Conservation (phyloP, 768 basidiomycete species). For the Rossbeevera mucosa region DNA sequence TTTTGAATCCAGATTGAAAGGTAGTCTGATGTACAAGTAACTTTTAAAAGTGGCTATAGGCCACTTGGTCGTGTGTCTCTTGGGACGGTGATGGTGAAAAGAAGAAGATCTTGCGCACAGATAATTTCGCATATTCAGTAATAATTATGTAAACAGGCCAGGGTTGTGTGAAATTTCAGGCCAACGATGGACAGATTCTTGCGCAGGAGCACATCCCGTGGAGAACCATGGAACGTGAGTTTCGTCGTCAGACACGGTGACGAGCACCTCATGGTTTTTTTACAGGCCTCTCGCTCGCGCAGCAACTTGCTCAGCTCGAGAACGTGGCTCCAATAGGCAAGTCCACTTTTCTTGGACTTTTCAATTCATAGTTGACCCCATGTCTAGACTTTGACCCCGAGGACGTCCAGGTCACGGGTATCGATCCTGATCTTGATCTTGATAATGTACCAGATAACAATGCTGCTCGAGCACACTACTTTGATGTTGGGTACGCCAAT, state of each 20-base stretch:
- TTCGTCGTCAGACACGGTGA: background rate
- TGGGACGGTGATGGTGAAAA: constrained; percentile 31
- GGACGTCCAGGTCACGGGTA: constrained; percentile 45
- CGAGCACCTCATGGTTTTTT: constrained; percentile 3
- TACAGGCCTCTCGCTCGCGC: constrained; percentile 56
- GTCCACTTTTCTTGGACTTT: constrained; percentile 17
- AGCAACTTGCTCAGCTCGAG: constrained; percentile 80
- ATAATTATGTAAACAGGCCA: constrained; percentile 32
- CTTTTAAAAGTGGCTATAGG: constrained; percentile 24
- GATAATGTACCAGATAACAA: constrained; percentile 29
- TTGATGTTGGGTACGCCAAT: constrained; percentile 68
- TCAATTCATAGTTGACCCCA: constrained; percentile 6
- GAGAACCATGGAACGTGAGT: constrained; percentile 30
- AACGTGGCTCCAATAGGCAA: constrained; percentile 65
- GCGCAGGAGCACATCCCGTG: background rate
- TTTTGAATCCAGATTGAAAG: constrained; percentile 35
- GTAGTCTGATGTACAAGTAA: constrained; percentile 14
- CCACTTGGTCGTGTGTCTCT: constrained; percentile 29
- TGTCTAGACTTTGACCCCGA: constrained; percentile 71
- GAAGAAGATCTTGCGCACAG: constrained; percentile 18
- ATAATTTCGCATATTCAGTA: constrained; percentile 20
- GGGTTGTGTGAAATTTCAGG: constrained; percentile 5
- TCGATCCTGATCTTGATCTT: constrained; percentile 36
- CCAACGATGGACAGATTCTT: background rate
- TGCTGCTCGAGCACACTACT: constrained; percentile 68